phyloP scores from a whole-genome alignment of 2,329 filamentous ascomycete genomes.

The Ceratocystis ficicola region DNA sequence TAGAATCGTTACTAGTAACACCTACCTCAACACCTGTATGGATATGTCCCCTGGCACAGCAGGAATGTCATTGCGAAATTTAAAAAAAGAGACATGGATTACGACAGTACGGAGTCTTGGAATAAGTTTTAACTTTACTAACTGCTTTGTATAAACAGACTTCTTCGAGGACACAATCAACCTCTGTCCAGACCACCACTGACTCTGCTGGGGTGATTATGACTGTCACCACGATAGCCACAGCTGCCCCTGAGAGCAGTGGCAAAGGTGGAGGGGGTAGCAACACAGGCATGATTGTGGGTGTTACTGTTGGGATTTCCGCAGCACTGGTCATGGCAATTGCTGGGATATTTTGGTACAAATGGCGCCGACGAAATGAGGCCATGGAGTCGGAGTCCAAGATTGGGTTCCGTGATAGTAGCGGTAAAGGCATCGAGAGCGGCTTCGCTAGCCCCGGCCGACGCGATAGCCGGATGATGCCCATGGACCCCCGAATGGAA shows the following conservation, averaged over 20 bases:
- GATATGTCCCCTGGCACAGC: not conserved
- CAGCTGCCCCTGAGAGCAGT: constrained; percentile 26
- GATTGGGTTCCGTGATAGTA: constrained; percentile 6
- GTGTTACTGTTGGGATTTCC: constrained; percentile 40
- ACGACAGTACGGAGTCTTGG: not conserved
- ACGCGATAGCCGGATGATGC: constrained; percentile 43
- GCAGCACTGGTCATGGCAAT: constrained; percentile 31
- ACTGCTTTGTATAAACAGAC: constrained; percentile 16
- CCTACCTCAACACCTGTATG: constrained; percentile 23
- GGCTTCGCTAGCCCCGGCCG: constrained; percentile 33
- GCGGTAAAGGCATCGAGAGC: constrained; percentile 11
- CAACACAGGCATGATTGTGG: constrained; percentile 39
- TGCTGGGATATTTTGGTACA: constrained; percentile 31
- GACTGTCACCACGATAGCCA: constrained; percentile 44
- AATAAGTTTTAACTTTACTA: constrained; percentile 19
- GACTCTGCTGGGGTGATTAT: constrained; percentile 38
- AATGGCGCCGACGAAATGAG: constrained; percentile 34
- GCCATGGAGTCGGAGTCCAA: constrained; percentile 18
- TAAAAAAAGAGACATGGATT: not conserved
- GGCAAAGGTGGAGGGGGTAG: constrained; percentile 28
- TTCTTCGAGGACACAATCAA: constrained; percentile 29
- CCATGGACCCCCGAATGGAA: constrained; percentile 51
- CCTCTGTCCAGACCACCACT: constrained; percentile 43
- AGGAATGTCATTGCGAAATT: not conserved
- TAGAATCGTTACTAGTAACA: constrained; percentile 18